phyloP scores from a whole-genome alignment of 257 asterid genomes.

The Primulina huaijiensis region DNA sequence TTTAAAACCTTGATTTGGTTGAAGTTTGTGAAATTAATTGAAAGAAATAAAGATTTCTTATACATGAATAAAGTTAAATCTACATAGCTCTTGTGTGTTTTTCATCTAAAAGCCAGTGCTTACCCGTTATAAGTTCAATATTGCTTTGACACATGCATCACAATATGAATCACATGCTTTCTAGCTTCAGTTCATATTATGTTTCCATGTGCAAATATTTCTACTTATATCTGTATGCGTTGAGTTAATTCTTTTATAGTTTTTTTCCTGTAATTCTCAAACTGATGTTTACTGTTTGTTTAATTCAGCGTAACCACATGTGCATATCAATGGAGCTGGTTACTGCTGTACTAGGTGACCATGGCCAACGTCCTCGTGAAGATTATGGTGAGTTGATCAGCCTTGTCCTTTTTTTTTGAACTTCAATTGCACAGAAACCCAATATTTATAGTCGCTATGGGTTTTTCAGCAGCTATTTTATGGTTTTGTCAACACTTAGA shows the following conservation, averaged over 20 bases:
- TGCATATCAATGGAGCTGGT: slow-evolving; percentile 98
- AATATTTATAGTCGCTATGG: not conserved
- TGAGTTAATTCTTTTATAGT: not conserved
- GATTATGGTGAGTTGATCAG: slow-evolving; percentile 75
- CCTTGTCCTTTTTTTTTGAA: slow-evolving; percentile 7
- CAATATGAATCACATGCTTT: slow-evolving; percentile 16
- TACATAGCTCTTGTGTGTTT: slow-evolving; percentile 14
- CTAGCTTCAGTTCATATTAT: slow-evolving; percentile 12
- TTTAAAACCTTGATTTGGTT: slow-evolving; percentile 6
- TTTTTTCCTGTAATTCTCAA: slow-evolving; percentile 21
- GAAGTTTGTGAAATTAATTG: not conserved
- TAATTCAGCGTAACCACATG: slow-evolving; percentile 60
- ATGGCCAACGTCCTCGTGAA: slow-evolving; percentile 91
- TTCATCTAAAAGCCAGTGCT: slow-evolving; percentile 12
- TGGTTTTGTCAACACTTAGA: slow-evolving; percentile 5
- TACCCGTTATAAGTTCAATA: slow-evolving; percentile 9
- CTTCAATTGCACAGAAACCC: slow-evolving; percentile 5
- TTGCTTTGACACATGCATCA: slow-evolving; percentile 4
- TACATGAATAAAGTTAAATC: slow-evolving; percentile 14
- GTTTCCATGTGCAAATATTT: slow-evolving; percentile 14
- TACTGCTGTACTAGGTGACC: slow-evolving; percentile 97
- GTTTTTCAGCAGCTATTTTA: slow-evolving; percentile 1
- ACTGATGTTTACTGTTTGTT: slow-evolving; percentile 19
- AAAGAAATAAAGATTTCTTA: slow-evolving; percentile 7
- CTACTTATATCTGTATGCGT: slow-evolving; percentile 4